Percentiles rank a stretch among this genome's conserved stretches.
Evolutionary conservation across 73 alveolate species (phyloP).

Genomic region (Stentor roeselii): DNA sequence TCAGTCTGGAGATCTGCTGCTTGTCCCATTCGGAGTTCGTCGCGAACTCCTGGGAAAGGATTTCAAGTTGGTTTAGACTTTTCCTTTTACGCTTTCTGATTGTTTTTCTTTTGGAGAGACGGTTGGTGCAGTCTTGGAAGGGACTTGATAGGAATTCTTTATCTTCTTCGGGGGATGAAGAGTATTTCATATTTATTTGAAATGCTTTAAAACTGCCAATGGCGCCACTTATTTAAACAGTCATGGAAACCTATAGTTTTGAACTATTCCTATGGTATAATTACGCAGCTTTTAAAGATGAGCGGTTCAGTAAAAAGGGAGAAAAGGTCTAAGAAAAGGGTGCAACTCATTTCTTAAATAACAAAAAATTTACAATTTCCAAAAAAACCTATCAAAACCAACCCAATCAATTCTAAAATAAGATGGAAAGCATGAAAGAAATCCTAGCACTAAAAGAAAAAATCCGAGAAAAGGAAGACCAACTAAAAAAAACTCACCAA

Average conservation of each 20-base stretch:
- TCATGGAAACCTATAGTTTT: too few species aligned
- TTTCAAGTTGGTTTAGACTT: slow-evolving; percentile 44
- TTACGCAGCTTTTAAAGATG: too few species aligned
- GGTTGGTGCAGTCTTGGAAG: neutral
- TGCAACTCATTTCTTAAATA: too few species aligned
- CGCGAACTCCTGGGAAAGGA: slow-evolving; percentile 51
- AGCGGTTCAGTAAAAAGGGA: too few species aligned
- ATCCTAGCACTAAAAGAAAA: neutral
- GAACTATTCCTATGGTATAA: too few species aligned
- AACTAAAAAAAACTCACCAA: neutral
- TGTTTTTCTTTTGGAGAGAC: slow-evolving; percentile 29
- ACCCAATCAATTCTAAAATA: too few species aligned
- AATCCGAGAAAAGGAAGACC: neutral
- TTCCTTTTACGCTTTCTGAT: slow-evolving; percentile 58
- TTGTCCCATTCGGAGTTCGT: slow-evolving; percentile 57
- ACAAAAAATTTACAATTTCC: too few species aligned
- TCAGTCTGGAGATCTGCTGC: slow-evolving; percentile 46
- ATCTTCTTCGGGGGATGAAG: neutral
- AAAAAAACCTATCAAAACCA: too few species aligned
- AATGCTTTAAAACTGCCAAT: neutral
- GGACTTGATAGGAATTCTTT: neutral
- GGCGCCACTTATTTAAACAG: too few species aligned
- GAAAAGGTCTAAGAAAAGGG: too few species aligned
- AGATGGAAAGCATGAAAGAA: too few species aligned
- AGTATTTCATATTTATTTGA: neutral